A percentile compares a stretch with the other conserved stretches of the same genome.
Evolutionary conservation across 805 yeast genomes (phyloP).

Genomic region (Candida succiphila): DNA sequence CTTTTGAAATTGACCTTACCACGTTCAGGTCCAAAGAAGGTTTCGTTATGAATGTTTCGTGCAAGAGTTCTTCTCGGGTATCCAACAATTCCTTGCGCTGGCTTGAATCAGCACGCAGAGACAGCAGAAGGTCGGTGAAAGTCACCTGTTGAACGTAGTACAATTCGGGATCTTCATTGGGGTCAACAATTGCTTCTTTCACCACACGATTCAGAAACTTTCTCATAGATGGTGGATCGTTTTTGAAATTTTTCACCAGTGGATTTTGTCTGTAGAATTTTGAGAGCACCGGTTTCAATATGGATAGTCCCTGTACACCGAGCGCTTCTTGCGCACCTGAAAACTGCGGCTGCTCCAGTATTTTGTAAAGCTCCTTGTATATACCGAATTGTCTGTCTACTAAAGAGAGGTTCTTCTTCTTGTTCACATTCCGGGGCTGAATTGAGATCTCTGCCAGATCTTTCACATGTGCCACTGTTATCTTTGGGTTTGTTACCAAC

Average conservation of each 20-base stretch:
- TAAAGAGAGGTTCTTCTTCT: background rate
- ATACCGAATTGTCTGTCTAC: background rate
- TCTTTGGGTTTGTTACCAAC: too few species aligned
- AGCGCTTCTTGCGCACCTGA: too few species aligned
- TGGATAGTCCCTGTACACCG: too few species aligned
- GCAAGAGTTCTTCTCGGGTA: background rate
- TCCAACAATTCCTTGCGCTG: background rate
- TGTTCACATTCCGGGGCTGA: background rate
- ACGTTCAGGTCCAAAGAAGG: background rate
- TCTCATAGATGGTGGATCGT: too few species aligned
- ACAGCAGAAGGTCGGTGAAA: slow-evolving; percentile 1
- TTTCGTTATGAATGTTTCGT: background rate
- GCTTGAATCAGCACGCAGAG: background rate
- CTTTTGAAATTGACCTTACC: background rate
- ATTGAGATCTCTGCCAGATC: too few species aligned
- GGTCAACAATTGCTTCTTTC: too few species aligned
- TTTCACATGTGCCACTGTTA: too few species aligned
- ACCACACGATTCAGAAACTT: too few species aligned
- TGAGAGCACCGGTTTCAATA: too few species aligned
- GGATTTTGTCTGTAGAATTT: too few species aligned
- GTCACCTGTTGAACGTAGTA: background rate
- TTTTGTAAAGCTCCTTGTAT: slow-evolving; percentile 1
- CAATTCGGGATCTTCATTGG: background rate
- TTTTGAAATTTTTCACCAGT: too few species aligned
- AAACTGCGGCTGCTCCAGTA: too few species aligned